phyloP scores from a whole-genome alignment of 2,329 filamentous ascomycete genomes.

The Magnaporthales sp. region DNA sequence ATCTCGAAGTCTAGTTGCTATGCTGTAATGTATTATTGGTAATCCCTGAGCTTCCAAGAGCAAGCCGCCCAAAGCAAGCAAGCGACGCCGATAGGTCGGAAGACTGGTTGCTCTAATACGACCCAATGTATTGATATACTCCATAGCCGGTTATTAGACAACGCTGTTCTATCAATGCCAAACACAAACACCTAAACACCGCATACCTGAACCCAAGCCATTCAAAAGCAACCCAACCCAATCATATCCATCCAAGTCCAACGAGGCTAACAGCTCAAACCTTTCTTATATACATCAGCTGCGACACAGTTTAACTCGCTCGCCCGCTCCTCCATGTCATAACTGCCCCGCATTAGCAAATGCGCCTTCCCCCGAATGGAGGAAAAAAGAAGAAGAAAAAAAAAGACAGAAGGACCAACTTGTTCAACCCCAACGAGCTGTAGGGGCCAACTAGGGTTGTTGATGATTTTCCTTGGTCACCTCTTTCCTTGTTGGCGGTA shows the following conservation, averaged over 20 bases:
- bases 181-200: neutral
- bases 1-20: neutral
- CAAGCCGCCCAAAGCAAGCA: neutral
- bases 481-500: neutral
- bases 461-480: neutral
- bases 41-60: neutral
- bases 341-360: neutral
- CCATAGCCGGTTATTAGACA: neutral
- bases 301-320: neutral
- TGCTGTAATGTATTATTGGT: neutral
- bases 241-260: neutral
- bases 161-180: neutral
- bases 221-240: neutral
- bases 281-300: neutral
- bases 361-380: neutral
- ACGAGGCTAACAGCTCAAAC: neutral
- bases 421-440: no score
- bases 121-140: neutral
- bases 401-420: no score
- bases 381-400: neutral
- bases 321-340: neutral
- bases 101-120: neutral
- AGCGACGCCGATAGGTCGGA: neutral
- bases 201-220: neutral
- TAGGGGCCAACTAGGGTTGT: neutral